Conservation (phyloP, 257 asterid genomes). For the Jaltomata sinuosa region DNA sequence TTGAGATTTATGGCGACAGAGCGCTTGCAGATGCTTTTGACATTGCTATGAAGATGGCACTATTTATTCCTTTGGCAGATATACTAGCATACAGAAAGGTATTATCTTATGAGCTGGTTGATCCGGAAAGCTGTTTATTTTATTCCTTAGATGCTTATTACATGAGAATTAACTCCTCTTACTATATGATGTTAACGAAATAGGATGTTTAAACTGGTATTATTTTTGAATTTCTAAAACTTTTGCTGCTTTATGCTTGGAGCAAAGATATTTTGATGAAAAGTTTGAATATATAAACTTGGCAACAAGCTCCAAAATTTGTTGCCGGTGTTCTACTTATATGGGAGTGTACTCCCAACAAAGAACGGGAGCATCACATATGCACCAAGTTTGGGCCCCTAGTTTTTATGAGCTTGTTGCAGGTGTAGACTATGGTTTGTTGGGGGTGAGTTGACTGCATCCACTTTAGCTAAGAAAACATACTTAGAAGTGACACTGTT, state of each 20-base stretch:
- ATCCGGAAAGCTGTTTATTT: not conserved
- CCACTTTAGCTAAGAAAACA: not conserved
- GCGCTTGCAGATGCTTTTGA: slow-evolving; percentile 98
- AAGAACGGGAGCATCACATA: not conserved
- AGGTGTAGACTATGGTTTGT: not conserved
- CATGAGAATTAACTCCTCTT: not conserved
- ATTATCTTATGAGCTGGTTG: not conserved
- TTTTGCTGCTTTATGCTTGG: not conserved
- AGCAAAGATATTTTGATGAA: not conserved
- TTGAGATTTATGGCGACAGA: slow-evolving; percentile 96
- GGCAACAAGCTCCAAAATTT: not conserved
- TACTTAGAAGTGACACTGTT: not conserved
- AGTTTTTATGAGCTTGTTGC: not conserved
- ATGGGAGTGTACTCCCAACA: not conserved
- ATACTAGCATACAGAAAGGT: slow-evolving; percentile 97
- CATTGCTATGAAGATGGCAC: slow-evolving; percentile 74
- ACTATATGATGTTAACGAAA: not conserved
- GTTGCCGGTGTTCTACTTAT: not conserved
- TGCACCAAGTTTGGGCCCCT: not conserved
- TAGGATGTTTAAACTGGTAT: not conserved
- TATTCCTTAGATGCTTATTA: not conserved
- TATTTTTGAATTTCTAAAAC: not conserved
- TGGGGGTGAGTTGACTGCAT: not conserved
- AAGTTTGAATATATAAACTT: not conserved
- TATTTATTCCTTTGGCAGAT: slow-evolving; percentile 82